These are phyloP conservation scores for Claviceps purpurea DNA, from an alignment of 2,329 filamentous ascomycete genomes.

Conservation along the genomic window DNA sequence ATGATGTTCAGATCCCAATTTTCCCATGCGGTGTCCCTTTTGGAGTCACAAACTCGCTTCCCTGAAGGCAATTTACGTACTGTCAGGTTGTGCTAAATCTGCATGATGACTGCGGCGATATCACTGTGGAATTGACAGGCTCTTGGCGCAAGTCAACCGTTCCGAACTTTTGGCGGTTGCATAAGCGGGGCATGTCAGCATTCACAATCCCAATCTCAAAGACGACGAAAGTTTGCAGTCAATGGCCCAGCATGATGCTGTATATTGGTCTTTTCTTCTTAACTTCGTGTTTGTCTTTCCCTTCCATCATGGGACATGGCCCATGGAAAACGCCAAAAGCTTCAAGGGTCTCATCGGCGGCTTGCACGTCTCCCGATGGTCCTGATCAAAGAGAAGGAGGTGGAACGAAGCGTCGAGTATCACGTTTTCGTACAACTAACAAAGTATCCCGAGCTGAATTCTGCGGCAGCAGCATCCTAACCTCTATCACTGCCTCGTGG, in stretches of 20 bases:
- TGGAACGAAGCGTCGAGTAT: neutral
- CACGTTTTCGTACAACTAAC: neutral
- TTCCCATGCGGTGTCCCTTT: neutral
- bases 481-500: neutral
- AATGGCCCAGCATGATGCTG: neutral
- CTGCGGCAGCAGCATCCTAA: neutral
- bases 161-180: neutral
- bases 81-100: neutral
- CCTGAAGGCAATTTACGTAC: neutral
- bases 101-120: neutral
- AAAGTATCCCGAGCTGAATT: neutral
- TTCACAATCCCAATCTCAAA: neutral
- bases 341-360: slow-evolving; percentile 2
- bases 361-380: slow-evolving; percentile 3
- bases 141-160: neutral
- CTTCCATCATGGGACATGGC: neutral
- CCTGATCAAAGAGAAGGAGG: neutral
- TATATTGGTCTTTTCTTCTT: neutral
- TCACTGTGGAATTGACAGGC: neutral
- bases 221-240: neutral
- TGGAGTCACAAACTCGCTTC: neutral
- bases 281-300: neutral
- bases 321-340: neutral
- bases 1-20: neutral
- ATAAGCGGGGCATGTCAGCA: neutral